phyloP scores from a whole-genome alignment of 2,329 filamentous ascomycete genomes.

The Leptodontidium sp. region DNA sequence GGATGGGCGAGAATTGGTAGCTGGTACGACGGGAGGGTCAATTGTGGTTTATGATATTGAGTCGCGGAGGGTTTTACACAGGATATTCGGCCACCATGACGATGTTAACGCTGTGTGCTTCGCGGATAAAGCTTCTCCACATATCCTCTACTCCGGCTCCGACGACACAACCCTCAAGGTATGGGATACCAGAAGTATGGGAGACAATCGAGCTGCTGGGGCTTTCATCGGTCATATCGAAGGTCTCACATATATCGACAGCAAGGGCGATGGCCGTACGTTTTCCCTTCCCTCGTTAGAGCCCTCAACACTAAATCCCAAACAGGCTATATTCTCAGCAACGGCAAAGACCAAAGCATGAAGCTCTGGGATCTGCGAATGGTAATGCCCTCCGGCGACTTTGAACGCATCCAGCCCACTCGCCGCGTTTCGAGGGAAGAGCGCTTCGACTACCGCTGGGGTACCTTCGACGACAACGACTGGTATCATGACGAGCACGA shows the following conservation, averaged over 20 bases:
- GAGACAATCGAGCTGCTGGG: slow-evolving; percentile 76
- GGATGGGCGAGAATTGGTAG: slow-evolving; percentile 88
- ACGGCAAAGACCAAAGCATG: slow-evolving; percentile 96
- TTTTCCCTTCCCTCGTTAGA: background rate
- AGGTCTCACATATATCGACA: slow-evolving; percentile 73
- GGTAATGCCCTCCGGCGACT: slow-evolving; percentile 79
- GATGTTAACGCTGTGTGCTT: slow-evolving; percentile 98
- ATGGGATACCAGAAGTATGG: slow-evolving; percentile 94
- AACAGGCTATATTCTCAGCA: slow-evolving; percentile 80
- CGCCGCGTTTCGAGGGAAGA: slow-evolving; percentile 58
- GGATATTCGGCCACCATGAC: slow-evolving; percentile 72
- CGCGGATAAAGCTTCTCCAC: slow-evolving; percentile 85
- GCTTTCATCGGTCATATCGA: slow-evolving; percentile 73
- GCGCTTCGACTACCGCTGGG: slow-evolving; percentile 79
- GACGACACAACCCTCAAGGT: slow-evolving; percentile 95
- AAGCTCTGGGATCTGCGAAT: slow-evolving; percentile 96
- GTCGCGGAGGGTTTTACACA: slow-evolving; percentile 74
- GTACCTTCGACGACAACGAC: slow-evolving; percentile 68
- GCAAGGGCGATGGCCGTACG: slow-evolving; percentile 70
- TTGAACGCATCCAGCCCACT: slow-evolving; percentile 63
- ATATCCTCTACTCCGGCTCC: slow-evolving; percentile 94
- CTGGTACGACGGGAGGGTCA: slow-evolving; percentile 80
- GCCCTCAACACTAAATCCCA: slow-evolving; percentile 15
- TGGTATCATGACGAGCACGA: slow-evolving; percentile 82
- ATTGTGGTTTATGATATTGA: slow-evolving; percentile 96